phyloP scores from a whole-genome alignment of 2,329 filamentous ascomycete species.

The Ascochyta koolunga region DNA sequence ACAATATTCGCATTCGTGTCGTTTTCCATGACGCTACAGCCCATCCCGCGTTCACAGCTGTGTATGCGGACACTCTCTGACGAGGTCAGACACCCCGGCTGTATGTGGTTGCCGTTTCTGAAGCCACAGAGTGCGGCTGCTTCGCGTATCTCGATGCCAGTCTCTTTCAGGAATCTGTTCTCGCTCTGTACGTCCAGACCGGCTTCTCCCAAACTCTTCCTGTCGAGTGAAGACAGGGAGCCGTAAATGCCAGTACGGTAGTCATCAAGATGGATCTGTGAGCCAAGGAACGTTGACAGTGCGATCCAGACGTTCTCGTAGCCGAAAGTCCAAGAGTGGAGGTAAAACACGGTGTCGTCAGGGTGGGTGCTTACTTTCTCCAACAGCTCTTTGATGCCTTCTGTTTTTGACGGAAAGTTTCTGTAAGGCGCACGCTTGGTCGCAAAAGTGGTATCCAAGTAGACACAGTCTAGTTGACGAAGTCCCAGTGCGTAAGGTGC shows the following conservation, averaged over 20 bases:
- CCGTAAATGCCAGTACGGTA: constrained; percentile 79
- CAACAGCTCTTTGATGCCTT: constrained; percentile 77
- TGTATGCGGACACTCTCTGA: constrained; percentile 72
- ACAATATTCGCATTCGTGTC: constrained; percentile 61
- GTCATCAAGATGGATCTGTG: constrained; percentile 78
- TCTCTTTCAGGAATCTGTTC: constrained; percentile 31
- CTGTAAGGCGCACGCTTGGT: constrained; percentile 56
- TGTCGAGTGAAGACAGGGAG: constrained; percentile 54
- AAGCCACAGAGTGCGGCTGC: constrained; percentile 75
- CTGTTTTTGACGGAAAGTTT: constrained; percentile 68
- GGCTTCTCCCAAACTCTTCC: constrained; percentile 31
- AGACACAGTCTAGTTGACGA: constrained; percentile 73
- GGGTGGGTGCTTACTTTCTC: constrained; percentile 72
- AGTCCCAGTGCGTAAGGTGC: constrained; percentile 68
- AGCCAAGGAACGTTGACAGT: constrained; percentile 71
- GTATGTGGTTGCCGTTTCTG: constrained; percentile 71
- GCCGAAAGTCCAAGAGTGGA: constrained; percentile 89
- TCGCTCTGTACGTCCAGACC: constrained; percentile 46
- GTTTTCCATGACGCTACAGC: constrained; percentile 61
- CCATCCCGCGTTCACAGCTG: constrained; percentile 79
- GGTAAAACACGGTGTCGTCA: constrained; percentile 76
- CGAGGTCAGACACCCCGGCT: constrained; percentile 74
- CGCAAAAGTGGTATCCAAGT: constrained; percentile 86
- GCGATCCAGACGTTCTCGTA: constrained; percentile 94
- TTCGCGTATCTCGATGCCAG: constrained; percentile 57